Conservation (phyloP, 148 eudicot genomes). For the Rhododendron simsii region DNA sequence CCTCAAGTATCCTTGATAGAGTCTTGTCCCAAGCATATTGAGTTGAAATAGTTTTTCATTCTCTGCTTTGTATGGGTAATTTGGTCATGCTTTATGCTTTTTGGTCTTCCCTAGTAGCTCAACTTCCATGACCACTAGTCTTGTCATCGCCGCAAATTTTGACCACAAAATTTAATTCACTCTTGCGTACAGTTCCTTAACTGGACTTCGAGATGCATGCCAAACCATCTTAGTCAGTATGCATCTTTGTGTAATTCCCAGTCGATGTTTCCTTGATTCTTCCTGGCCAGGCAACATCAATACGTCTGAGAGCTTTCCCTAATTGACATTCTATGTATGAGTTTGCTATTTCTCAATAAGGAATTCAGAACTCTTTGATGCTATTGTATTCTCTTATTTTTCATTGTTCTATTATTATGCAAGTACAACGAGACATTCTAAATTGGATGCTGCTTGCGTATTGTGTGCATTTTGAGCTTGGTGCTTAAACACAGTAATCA, state of each 20-base stretch:
- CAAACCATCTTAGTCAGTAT: neutral
- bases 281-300: neutral
- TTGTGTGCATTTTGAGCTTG: neutral
- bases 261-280: neutral
- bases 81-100: neutral
- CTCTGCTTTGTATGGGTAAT: neutral
- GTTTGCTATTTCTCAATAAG: neutral
- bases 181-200: neutral
- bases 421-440: neutral
- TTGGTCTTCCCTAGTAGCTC: neutral
- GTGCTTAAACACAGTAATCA: neutral
- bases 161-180: neutral
- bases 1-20: neutral
- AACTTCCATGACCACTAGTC: neutral
- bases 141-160: neutral
- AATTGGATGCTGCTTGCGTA: neutral
- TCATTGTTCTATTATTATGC: neutral
- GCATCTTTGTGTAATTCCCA: neutral
- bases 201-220: neutral
- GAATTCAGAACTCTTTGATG: neutral
- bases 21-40: neutral
- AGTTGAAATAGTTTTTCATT: neutral
- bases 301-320: neutral
- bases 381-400: neutral
- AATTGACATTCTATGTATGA: neutral